Percentiles rank a stretch among this genome's conserved stretches.
These are phyloP conservation scores for Serpula lacrymans DNA, from an alignment of 768 basidiomycete species.

Conservation along the genomic window DNA sequence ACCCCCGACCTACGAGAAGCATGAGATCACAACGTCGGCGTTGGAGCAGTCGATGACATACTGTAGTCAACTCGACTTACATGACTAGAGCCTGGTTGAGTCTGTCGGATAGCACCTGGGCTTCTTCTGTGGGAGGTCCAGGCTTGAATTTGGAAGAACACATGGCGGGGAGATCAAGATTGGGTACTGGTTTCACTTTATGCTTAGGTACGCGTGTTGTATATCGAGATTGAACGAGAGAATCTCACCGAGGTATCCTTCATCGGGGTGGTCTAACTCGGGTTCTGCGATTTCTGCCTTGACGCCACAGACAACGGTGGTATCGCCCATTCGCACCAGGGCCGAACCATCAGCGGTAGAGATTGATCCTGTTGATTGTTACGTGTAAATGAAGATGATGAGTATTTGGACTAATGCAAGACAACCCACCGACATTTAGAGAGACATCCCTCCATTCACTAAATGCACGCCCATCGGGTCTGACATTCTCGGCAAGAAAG, in stretches of 20 bases:
- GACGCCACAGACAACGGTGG: conserved; percentile 94
- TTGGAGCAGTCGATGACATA: neutral
- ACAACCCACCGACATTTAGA: conserved; percentile 74
- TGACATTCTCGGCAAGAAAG: conserved; percentile 71
- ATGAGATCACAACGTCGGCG: neutral
- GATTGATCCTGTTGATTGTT: conserved; percentile 66
- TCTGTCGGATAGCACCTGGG: conserved; percentile 84
- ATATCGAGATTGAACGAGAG: neutral
- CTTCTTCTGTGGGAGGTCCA: conserved; percentile 92
- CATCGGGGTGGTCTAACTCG: conserved; percentile 65
- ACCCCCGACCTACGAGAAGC: conserved; percentile 51
- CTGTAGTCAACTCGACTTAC: conserved; percentile 44
- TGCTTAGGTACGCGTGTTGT: neutral
- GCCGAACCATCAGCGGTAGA: conserved; percentile 92
- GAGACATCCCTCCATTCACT: conserved; percentile 70
- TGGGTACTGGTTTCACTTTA: conserved; percentile 64
- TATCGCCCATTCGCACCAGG: conserved; percentile 85
- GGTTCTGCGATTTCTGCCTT: conserved; percentile 96
- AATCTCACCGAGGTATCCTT: conserved; percentile 78
- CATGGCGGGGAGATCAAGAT: conserved; percentile 89
- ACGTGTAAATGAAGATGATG: neutral
- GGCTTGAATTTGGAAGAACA: conserved; percentile 94
- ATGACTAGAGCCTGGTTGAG: conserved; percentile 74
- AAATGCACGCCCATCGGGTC: conserved; percentile 81
- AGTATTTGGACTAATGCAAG: neutral